Conservation (phyloP, 176 grass and related monocot species). For the Avena sativa region DNA sequence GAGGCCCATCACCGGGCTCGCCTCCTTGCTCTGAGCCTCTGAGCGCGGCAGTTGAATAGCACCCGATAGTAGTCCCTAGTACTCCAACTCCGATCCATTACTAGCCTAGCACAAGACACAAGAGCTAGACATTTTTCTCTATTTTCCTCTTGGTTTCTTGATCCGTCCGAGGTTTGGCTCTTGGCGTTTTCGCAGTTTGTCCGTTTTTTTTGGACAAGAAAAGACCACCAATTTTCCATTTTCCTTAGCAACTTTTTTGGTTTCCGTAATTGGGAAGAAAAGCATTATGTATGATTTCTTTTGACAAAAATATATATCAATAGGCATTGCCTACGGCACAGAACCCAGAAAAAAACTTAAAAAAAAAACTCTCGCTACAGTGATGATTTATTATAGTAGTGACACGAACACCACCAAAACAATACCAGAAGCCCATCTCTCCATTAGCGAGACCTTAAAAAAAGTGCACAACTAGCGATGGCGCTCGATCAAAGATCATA, state of each 20-base stretch:
- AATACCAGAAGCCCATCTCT: too few relatives aligned
- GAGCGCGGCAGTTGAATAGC: conserved; percentile 21
- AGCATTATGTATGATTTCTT: too few relatives aligned
- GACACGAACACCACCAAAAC: too few relatives aligned
- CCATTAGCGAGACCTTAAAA: too few relatives aligned
- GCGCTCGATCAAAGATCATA: too few relatives aligned
- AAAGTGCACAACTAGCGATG: too few relatives aligned
- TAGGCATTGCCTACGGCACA: too few relatives aligned
- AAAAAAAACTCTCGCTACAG: too few relatives aligned
- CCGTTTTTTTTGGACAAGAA: conserved; percentile 36
- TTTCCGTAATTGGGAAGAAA: conserved; percentile 31
- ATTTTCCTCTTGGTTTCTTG: background rate
- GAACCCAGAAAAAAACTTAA: too few relatives aligned
- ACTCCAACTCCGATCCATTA: background rate
- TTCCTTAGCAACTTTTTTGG: background rate
- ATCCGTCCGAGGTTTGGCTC: conserved; percentile 42
- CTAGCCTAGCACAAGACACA: conserved; percentile 1
- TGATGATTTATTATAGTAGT: too few relatives aligned
- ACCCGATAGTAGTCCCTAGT: background rate
- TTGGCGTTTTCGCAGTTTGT: conserved; percentile 51
- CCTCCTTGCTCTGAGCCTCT: conserved; percentile 80
- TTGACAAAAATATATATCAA: too few relatives aligned
- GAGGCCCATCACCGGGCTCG: conserved; percentile 63
- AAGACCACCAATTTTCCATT: conserved; percentile 16
- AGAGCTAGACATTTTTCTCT: background rate